Percentiles rank a stretch among this genome's conserved stretches.
phyloP scores from a whole-genome alignment of 2,329 filamentous ascomycete genomes.

The Westerdykella sp. region DNA sequence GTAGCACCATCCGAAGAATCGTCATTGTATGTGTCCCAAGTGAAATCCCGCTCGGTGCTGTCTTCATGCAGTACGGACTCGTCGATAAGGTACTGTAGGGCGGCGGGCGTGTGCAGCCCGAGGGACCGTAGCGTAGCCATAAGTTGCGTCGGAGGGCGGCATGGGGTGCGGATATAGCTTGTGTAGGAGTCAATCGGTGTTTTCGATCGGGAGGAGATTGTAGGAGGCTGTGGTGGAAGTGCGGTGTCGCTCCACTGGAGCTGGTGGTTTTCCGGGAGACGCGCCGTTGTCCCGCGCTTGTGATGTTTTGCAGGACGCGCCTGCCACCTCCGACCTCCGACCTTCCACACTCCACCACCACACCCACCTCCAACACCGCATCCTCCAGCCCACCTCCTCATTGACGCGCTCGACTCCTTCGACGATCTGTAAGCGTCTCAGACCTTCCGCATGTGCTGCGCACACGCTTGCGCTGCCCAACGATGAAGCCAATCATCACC shows the following conservation, averaged over 20 bases:
- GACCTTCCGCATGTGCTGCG: constrained; percentile 2
- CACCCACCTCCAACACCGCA: neutral
- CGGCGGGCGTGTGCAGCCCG: constrained; percentile 82
- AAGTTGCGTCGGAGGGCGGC: constrained; percentile 21
- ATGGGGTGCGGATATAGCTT: constrained; percentile 14
- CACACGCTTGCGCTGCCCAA: constrained; percentile 1
- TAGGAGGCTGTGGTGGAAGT: constrained; percentile 4
- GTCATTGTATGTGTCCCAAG: constrained; percentile 62
- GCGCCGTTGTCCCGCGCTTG: neutral
- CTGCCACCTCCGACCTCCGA: constrained; percentile 8
- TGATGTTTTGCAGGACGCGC: constrained; percentile 17
- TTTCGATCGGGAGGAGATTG: neutral
- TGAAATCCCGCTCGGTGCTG: constrained; percentile 60
- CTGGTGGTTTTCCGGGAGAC: neutral
- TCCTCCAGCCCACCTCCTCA: neutral
- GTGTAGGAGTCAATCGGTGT: neutral
- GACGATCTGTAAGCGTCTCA: neutral
- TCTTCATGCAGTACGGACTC: constrained; percentile 70
- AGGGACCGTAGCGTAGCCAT: constrained; percentile 93
- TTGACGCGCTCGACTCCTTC: neutral
- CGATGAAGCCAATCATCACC: constrained; percentile 70
- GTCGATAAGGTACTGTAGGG: constrained; percentile 72
- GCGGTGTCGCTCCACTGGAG: neutral
- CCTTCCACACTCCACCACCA: constrained; percentile 3
- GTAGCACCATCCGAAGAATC: constrained; percentile 47